Percentiles rank a stretch among this genome's conserved stretches.
phyloP scores from a whole-genome alignment of 2,329 filamentous ascomycete species.

The Nakataea oryzae region DNA sequence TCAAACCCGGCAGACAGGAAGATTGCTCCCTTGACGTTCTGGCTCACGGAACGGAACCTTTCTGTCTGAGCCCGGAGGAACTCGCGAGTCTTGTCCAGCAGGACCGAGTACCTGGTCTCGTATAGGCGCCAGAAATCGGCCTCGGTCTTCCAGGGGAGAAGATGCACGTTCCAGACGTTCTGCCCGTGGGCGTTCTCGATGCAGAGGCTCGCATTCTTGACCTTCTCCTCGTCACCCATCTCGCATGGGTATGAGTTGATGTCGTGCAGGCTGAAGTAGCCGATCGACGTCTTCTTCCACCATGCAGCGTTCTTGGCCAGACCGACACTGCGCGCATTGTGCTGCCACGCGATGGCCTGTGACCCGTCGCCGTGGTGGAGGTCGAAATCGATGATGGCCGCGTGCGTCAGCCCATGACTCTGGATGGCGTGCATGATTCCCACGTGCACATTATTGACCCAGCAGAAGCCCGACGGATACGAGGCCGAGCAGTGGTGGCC shows the following conservation, averaged over 20 bases:
- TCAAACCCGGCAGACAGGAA: slow-evolving; percentile 96
- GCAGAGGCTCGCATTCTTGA: slow-evolving; percentile 87
- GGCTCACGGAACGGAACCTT: slow-evolving; percentile 46
- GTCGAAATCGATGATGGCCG: slow-evolving; percentile 87
- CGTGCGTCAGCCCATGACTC: slow-evolving; percentile 79
- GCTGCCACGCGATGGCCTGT: slow-evolving; percentile 84
- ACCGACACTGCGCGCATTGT: slow-evolving; percentile 60
- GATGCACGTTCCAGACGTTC: slow-evolving; percentile 90
- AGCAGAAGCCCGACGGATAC: slow-evolving; percentile 91
- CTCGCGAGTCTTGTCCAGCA: slow-evolving; percentile 70
- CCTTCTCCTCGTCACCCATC: slow-evolving; percentile 82
- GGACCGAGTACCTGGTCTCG: slow-evolving; percentile 60
- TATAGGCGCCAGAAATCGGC: slow-evolving; percentile 87
- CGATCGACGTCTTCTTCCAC: slow-evolving; percentile 79
- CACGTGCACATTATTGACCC: slow-evolving; percentile 97
- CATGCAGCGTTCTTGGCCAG: slow-evolving; percentile 59
- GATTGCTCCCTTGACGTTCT: slow-evolving; percentile 70
- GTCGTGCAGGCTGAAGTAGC: slow-evolving; percentile 94
- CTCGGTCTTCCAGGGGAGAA: slow-evolving; percentile 75
- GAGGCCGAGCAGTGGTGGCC: slow-evolving; percentile 91
- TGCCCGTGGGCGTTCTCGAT: slow-evolving; percentile 92
- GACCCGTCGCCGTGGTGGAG: slow-evolving; percentile 93
- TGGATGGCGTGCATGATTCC: slow-evolving; percentile 86
- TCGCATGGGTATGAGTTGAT: slow-evolving; percentile 99
- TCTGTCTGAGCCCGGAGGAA: slow-evolving; percentile 69